Evolutionary conservation across 257 asterid genomes (phyloP), one percentile per base, ranked within the genome.

Genomic region (Solanum appendiculatum): DNA sequence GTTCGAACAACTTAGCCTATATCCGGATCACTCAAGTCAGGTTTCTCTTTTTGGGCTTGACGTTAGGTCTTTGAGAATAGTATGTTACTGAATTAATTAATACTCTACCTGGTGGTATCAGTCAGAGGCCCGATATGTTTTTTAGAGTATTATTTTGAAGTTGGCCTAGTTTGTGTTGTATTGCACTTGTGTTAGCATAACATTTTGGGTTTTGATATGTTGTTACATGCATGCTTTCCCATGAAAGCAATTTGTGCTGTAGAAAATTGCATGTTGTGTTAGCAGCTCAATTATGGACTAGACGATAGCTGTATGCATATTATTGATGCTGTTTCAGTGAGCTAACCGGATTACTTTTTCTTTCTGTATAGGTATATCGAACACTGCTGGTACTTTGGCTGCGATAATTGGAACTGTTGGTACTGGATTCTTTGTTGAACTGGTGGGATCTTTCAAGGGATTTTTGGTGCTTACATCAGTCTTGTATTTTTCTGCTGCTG

Each of bases 341-440:
- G 58, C 81, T 87, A 56, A 74, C 44, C 16, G 37, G n/a, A 10
- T 18, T 46, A 80, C 58, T 5, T 83, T 33, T 69, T 77, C 13
- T 87, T 21, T 83, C 75, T 58, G 6, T 89, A 60, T 90, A 97
- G 99, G 99, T 39, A 66, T 97, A 42, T 93, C 98, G 29, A 97
- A 97, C 89, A 95, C 98, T 7, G 99, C 92, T 51, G 99, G 98
- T 31, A 94, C 99, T 11, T 85, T 94, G n/a, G 98, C 98, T 88
- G 98, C 99, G 82, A 94, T 97, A 82, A 84, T 94, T 58, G 98
- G 98, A 89, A 97, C 99, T 40, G 98, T 95, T 48, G 98, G 99
- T 74, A 94, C 98, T 77, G 99, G 99, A 91, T 97, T 87, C 92
- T 97, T 97, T 20, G 98, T 95, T 31, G 98, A 97, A 83, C 63